phyloP scores from a whole-genome alignment of 225 moss, liverwort and hornwort genomes.

The Ulota crispa region DNA sequence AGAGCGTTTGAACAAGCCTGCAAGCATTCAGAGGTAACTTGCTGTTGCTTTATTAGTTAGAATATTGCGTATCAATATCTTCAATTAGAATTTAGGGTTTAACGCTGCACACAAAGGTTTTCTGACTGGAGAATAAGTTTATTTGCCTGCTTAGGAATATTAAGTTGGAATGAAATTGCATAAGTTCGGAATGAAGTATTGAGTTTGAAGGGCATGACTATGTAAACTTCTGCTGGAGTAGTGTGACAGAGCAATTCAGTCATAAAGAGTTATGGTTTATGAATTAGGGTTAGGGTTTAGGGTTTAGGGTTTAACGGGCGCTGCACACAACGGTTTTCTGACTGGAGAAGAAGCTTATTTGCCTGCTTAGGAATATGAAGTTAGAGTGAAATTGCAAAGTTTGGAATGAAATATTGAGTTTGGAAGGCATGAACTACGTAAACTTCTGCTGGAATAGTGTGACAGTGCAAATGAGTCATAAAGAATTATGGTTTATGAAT shows the following conservation, averaged over 20 bases:
- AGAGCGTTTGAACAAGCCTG: slow-evolving; percentile 77
- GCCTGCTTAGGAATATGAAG: neutral
- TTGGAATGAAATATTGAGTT: neutral
- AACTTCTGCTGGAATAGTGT: neutral
- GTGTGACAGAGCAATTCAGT: neutral
- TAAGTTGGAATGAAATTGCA: neutral
- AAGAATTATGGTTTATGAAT: too few relatives aligned
- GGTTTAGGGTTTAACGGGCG: slow-evolving; percentile 9
- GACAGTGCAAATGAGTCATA: neutral
- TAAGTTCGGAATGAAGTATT: neutral
- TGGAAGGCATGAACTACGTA: slow-evolving; percentile 6
- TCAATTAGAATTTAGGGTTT: neutral
- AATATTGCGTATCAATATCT: neutral
- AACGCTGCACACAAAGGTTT: neutral
- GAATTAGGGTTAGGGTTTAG: too few relatives aligned
- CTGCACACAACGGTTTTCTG: neutral
- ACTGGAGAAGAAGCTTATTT: neutral
- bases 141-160: neutral
- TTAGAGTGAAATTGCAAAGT: neutral
- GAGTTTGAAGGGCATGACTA: neutral
- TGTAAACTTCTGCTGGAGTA: neutral
- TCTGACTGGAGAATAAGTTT: neutral
- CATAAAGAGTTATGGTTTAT: neutral
- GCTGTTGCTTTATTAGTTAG: neutral
- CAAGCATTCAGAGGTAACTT: slow-evolving; percentile 66